A percentile compares a stretch with the other conserved stretches of the same genome.
phyloP scores from a whole-genome alignment of 2,329 filamentous ascomycete species.

The Colletotrichum ledebouriae region DNA sequence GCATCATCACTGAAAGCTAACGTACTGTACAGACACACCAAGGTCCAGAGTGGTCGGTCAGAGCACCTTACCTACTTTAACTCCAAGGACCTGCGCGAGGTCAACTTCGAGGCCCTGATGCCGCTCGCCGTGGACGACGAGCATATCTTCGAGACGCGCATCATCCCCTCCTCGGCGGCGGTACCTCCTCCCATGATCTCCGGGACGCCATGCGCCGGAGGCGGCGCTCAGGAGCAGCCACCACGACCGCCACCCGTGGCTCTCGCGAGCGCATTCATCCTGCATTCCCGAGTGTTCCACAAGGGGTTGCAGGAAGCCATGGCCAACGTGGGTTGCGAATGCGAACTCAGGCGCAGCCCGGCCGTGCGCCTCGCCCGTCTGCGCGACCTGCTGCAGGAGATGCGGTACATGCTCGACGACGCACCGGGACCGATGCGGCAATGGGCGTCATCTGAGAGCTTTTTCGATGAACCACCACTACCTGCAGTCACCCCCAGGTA shows the following conservation, averaged over 20 bases:
- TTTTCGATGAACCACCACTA: not conserved
- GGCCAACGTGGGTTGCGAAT: constrained; percentile 35
- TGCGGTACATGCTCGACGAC: constrained; percentile 50
- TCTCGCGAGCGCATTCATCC: constrained; percentile 48
- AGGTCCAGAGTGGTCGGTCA: constrained; percentile 44
- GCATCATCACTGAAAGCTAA: not conserved
- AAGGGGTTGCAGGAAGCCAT: constrained; percentile 43
- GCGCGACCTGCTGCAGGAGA: constrained; percentile 47
- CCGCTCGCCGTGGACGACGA: constrained; percentile 52
- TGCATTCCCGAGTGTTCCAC: constrained; percentile 48
- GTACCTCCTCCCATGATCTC: constrained; percentile 31
- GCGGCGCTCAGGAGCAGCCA: constrained; percentile 2
- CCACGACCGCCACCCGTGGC: constrained; percentile 35
- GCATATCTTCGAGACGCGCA: constrained; percentile 46
- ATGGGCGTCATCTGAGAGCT: constrained; percentile 41
- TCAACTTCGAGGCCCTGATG: constrained; percentile 51
- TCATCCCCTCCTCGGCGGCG: constrained; percentile 16
- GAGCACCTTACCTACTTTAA: constrained; percentile 49
- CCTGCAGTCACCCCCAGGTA: not conserved
- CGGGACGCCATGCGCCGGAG: constrained; percentile 18
- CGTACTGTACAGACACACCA: constrained; percentile 39
- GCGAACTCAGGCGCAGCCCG: constrained; percentile 21
- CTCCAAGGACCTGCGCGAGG: constrained; percentile 46
- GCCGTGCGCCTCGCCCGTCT: constrained; percentile 45
- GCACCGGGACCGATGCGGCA: constrained; percentile 46